These are phyloP conservation scores for Fusarium abutilonis DNA, from an alignment of 2,329 filamentous ascomycete genomes.

Conservation along the genomic window DNA sequence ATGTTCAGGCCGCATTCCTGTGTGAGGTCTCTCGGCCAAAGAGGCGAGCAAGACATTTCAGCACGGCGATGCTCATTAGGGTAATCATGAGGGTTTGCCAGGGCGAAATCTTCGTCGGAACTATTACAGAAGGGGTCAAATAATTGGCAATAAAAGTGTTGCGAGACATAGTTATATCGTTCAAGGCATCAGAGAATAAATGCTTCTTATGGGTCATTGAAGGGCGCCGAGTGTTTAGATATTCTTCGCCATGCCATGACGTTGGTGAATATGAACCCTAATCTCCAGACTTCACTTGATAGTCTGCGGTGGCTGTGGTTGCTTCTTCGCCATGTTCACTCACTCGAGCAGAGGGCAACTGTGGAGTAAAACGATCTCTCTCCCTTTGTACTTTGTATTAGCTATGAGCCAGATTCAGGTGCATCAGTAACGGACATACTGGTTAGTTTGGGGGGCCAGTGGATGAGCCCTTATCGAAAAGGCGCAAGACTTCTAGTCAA, in stretches of 20 bases:
- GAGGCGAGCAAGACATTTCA: slow-evolving; percentile 41
- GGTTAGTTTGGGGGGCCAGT: slow-evolving; percentile 6
- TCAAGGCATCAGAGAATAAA: too few relatives aligned
- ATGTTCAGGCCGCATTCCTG: slow-evolving; percentile 43
- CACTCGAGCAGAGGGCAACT: slow-evolving; percentile 19
- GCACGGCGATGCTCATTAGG: slow-evolving; percentile 2
- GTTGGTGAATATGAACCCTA: background rate
- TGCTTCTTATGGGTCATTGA: background rate
- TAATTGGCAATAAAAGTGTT: slow-evolving; percentile 22
- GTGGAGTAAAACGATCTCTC: slow-evolving; percentile 10
- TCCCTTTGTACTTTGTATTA: background rate
- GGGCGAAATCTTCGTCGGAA: slow-evolving; percentile 7
- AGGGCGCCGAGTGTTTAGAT: slow-evolving; percentile 3
- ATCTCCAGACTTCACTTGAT: background rate
- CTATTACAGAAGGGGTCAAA: slow-evolving; percentile 10
- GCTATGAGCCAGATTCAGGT: background rate
- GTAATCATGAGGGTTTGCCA: slow-evolving; percentile 9
- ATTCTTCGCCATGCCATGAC: background rate
- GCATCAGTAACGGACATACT: background rate
- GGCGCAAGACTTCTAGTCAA: background rate
- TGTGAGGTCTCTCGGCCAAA: slow-evolving; percentile 28
- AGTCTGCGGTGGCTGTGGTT: background rate
- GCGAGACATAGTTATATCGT: background rate
- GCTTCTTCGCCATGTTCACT: slow-evolving; percentile 1
- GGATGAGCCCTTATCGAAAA: slow-evolving; percentile 33